Conservation (phyloP, 768 basidiomycete species). For the Psilocybe sp. region DNA sequence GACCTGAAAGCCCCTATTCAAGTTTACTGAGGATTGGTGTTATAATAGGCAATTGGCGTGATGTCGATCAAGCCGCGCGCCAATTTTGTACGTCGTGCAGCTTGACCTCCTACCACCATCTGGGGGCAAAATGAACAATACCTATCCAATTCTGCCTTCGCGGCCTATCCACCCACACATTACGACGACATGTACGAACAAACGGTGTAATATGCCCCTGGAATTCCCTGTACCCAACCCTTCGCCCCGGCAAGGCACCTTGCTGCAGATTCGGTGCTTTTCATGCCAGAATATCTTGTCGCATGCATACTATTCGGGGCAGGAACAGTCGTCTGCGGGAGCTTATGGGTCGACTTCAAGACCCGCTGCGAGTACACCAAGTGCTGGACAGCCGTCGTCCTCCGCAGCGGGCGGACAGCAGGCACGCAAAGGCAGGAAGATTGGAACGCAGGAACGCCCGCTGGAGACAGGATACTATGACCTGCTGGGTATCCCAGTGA, state of each 20-base stretch:
- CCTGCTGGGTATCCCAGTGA: conserved; percentile 69
- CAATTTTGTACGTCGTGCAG: neutral
- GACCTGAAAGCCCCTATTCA: no score
- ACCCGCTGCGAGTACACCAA: conserved; percentile 5
- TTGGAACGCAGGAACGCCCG: conserved; percentile 85
- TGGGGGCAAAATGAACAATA: conserved; percentile 11
- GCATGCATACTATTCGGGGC: conserved; percentile 67
- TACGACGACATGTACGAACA: conserved; percentile 51
- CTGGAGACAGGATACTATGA: conserved; percentile 93
- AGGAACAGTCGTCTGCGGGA: conserved; percentile 36
- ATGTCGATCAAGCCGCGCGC: no score
- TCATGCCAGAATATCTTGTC: conserved; percentile 57
- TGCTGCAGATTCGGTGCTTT: conserved; percentile 70
- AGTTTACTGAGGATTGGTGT: no score
- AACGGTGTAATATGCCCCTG: conserved; percentile 48
- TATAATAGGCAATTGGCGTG: no score
- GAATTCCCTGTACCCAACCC: conserved; percentile 71
- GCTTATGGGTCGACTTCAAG: conserved; percentile 13
- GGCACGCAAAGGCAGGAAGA: conserved; percentile 63
- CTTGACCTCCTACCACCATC: neutral
- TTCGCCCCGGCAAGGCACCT: conserved; percentile 41
- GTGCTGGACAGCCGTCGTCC: conserved; percentile 1
- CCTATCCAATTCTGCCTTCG: conserved; percentile 44
- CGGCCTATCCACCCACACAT: conserved; percentile 68
- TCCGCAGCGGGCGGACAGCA: conserved; percentile 16